Evolutionary conservation across 257 asterid genomes (phyloP), one percentile per base, ranked within the genome.

Genomic region (Petunia secreta): DNA sequence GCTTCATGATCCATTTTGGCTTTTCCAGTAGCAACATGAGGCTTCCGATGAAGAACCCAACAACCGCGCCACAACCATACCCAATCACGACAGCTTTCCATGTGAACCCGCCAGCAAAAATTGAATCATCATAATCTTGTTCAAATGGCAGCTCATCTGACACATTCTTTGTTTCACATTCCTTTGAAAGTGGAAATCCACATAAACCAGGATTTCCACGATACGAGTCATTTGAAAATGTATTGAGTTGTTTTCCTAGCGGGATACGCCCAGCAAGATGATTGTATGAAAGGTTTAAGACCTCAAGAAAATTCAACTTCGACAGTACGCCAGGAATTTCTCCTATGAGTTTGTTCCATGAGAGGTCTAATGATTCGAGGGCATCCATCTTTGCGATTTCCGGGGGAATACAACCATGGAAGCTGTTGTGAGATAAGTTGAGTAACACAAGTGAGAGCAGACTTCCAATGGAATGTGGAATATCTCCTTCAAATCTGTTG

Each of bases 391-490:
- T 41, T n/a, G 75, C 39, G 16, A 67, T 15, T 43, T 67, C 75
- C n/a, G 38, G 15, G 8, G 75, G 55, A 67, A 43, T n/a, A 67
- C 16, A 2, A 43, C 75, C 75, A 43, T 1, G 8, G 38, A 67
- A n/a, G 75, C 8, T 67, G 55, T 67, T 67, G 39, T 4, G 55
- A 43, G 75, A 41, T 48, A 67, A 14, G 39, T 67, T 67, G 55
- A 67, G 75, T 44, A 67, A 67, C 75, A 67, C 75, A n/a, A 43
- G 75, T 16, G 75, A 67, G 1, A 7, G n/a, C 53, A 67, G 55
- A 16, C 75, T 67, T 43, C 55, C 75, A 43, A 67, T n/a, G 75
- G 75, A 43, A 15, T 43, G 15, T n/a, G 55, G 75, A 15, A 67
- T 43, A 67, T 43, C 55, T 67, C 75, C 75, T 43, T 43, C 55